Base-by-base conservation (phyloP, 192 early-diverging fungal genomes). In the Rhizophagus prolifer region DNA sequence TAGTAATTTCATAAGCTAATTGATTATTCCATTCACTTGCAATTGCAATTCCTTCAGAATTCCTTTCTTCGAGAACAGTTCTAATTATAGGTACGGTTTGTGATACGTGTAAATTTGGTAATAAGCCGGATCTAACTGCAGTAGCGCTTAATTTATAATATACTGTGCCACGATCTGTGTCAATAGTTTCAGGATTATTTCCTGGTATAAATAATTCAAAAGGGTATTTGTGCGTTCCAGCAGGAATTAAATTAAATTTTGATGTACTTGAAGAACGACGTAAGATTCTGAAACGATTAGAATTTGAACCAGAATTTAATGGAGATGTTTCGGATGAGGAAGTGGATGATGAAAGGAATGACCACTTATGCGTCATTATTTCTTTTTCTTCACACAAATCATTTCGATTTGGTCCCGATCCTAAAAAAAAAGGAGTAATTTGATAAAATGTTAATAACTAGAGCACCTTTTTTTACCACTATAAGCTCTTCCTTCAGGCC, bases 181-280 rank as follows among this genome's bases (percentile, higher is more conserved):
- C 21, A 9, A 72, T 59, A 9, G 58, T 72, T 72, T 72, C 70
- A 1, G 70, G 70, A 9, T 60, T 1, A 59, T 59, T 13, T 26
- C 58, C 70, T 5, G 58, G 70, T 36, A 72, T 2, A 21, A 30
- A 59, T 34, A 72, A 23, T 59, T 72, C 70, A 23, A 72, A 72
- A 34, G 28, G 50, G 21, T 59, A 72, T 31, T 25, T 31, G 6
- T 59, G 30, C 9, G 26, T 14, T 16, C 68, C 68, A 14, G 44
- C n/a, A 5, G 8, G 23, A 12, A 70, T 46, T 70, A 47, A 70
- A 5, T 70, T 44, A 70, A 50, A 50, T 34, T 36, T 34, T 28
- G 65, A n/a, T 10, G 47, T 16, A 16, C 16, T 19, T 54, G 47
- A 54, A 54, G 47, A 19, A 54, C 47, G 5, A 19, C 26, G 10